Evolutionary conservation across 106 monocot species (phyloP), one percentile per base, ranked within the genome.

Genomic region (Gastrodia elata): DNA sequence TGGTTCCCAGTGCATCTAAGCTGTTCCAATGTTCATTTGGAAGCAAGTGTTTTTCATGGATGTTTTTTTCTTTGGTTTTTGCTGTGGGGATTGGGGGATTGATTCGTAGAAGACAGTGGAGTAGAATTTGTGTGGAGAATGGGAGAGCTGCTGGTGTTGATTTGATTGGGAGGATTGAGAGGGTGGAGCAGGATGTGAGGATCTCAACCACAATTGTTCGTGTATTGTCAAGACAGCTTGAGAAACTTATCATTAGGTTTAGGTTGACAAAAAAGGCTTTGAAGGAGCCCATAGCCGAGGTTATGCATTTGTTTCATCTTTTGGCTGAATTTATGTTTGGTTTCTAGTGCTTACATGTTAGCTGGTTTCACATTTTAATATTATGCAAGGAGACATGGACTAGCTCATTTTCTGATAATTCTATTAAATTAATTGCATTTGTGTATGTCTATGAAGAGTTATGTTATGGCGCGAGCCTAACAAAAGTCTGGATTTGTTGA

Each of bases 171-270:
- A 90, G 96, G 76, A 76, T 93, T 36, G 90, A 93, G 73, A 88
- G 83, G 73, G 76, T 93, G 75, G 97, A 97, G 76, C 86, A 93
- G 71, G 93, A 87, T 52, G 34, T 91, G n/a, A 70, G 80, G 83
- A 86, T 83, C 80, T 88, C 90, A 8, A 70, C 79, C 6, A 85
- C 85, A n/a, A 82, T 91, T 33, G 58, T 87, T 73, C 61, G 83
- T 13, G 79, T 83, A 41, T 83, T 97, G 35, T 90, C 97, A 4
- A 85, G 84, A 73, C 90, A 90, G 33, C 90, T 97, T 30, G 97
- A 97, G 90, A 97, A 93, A 86, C 84, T 97, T 42, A 84, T 88
- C 4, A 87, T 91, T 71, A 87, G 93, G 83, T 93, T 97, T 80
- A 80, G 97, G 69, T 83, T 97, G 34, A 86, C 86, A 16, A 88